Evolutionary conservation across 2,329 filamentous ascomycete genomes (phyloP), one percentile per base, ranked within the genome.

Genomic region (Curvularia verruculosa): DNA sequence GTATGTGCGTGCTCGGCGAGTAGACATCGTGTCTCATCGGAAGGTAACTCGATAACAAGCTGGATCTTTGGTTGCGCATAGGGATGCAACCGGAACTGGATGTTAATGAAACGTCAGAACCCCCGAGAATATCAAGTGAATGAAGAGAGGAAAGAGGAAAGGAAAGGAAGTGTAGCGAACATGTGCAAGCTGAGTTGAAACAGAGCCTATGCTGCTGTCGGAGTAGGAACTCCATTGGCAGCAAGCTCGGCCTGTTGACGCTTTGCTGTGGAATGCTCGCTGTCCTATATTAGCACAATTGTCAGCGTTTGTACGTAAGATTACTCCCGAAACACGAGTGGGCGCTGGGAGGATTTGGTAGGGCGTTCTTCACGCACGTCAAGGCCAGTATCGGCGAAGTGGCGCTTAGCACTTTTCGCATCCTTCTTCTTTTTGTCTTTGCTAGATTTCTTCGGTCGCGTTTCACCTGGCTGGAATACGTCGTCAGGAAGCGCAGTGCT

Each of bases 401-500:
- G 79, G 56, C 80, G 79, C 71, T 82, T 82, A 64, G 58, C 65
- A 57, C 55, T 63, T 64, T 69, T 73, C 39, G 53, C 50, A 36
- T 66, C 60, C 58, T 67, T 71, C 59, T 71, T 70, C 59, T 72
- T 75, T 65, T 74, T 74, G 44, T 74, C 71, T 67, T 80, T 82
- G 65, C 77, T 77, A 29, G 74, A 69, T 61, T 78, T 79, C 15
- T 69, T 70, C 5, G 81, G 81, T 49, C 76, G 73, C 5, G 67
- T 74, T 77, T 99, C 95, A 69, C 91, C 91, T 23, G 87, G 80
- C 46, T 88, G 84, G 73, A 99, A 99, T 2, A 98, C 87, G 75
- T 99, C 94, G 58, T 91, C 88, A 26, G 95, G 95, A 24, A 99
- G 84, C 71, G 92, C 88, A 74, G 91, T 90, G 77, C 93, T 97